Percentiles rank a stretch among this genome's conserved stretches.
Evolutionary conservation across 345 rosid species (phyloP).

Genomic region (Erucastrum elatum): DNA sequence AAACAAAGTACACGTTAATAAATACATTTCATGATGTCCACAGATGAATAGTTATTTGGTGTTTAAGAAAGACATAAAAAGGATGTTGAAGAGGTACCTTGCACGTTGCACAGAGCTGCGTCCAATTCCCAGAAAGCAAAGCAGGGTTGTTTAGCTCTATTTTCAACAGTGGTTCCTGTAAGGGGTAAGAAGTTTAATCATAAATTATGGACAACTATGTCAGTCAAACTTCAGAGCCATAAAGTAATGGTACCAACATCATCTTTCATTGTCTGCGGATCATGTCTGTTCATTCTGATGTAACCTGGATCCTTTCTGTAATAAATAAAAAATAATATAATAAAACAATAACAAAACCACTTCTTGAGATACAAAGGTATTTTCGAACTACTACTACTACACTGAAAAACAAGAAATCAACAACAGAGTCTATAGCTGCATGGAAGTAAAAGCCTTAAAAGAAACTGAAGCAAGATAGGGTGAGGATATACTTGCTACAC

Average conservation of each 20-base stretch:
- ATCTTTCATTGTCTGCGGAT: constrained; percentile 84
- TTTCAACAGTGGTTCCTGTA: constrained; percentile 87
- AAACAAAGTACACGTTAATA: constrained; percentile 3
- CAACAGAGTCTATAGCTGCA: constrained; percentile 7
- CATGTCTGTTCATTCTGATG: constrained; percentile 77
- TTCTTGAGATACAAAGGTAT: constrained; percentile 5
- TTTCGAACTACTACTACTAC: background rate
- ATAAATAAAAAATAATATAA: background rate
- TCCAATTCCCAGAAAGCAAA: constrained; percentile 93
- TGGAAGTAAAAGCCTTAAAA: constrained; percentile 14
- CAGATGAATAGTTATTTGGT: constrained; percentile 1
- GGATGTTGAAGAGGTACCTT: constrained; percentile 53
- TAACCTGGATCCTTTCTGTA: constrained; percentile 96
- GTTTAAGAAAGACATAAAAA: constrained; percentile 4
- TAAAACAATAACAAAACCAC: constrained; percentile 8
- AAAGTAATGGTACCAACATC: constrained; percentile 58
- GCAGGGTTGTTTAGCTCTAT: constrained; percentile 89
- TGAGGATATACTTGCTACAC: constrained; percentile 75
- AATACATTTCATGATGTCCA: constrained; percentile 11
- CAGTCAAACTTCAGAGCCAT: constrained; percentile 12
- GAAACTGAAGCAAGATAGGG: background rate
- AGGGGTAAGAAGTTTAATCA: constrained; percentile 12
- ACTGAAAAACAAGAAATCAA: background rate
- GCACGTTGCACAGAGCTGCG: constrained; percentile 98
- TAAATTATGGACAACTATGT: constrained; percentile 4